phyloP scores from a whole-genome alignment of 2,329 filamentous ascomycete species.

The Zymoseptoria ardabiliae region DNA sequence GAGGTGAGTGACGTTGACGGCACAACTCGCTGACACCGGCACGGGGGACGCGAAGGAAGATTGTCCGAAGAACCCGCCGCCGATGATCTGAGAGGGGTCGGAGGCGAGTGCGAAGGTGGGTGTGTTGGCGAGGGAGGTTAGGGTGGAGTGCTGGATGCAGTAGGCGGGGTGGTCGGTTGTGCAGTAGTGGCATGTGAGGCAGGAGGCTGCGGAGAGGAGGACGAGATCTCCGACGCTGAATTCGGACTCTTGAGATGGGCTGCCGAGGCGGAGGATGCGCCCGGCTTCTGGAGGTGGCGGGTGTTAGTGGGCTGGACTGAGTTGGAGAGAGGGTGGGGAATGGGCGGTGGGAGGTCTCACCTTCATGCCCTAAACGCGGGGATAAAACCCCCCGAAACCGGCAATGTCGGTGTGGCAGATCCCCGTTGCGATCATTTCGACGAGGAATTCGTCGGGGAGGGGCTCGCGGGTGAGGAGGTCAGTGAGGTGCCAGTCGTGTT shows the following conservation, averaged over 20 bases:
- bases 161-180: slow-evolving; percentile 38
- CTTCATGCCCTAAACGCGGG: slow-evolving; percentile 22
- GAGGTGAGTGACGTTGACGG: slow-evolving; percentile 22
- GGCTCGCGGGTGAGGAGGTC: slow-evolving; percentile 18
- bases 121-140: slow-evolving; percentile 20
- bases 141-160: slow-evolving; percentile 37
- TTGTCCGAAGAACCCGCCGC: slow-evolving; percentile 34
- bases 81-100: slow-evolving; percentile 14
- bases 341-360: not conserved
- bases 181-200: slow-evolving; percentile 39
- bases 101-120: slow-evolving; percentile 16
- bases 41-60: slow-evolving; percentile 29
- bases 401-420: slow-evolving; percentile 46
- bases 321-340: not conserved
- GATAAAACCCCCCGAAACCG: slow-evolving; percentile 17
- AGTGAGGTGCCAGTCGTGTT: slow-evolving; percentile 15
- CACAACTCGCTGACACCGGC: slow-evolving; percentile 24
- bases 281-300: slow-evolving; percentile 14
- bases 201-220: slow-evolving; percentile 38
- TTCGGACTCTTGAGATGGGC: slow-evolving; percentile 4
- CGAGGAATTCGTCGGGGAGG: slow-evolving; percentile 38
- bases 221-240: slow-evolving; percentile 34
- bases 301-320: not conserved
- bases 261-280: slow-evolving; percentile 14
- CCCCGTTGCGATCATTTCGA: slow-evolving; percentile 45